Percentiles rank a stretch among this genome's conserved stretches.
Evolutionary conservation across 1,284 basidiomycete genomes (phyloP).

Genomic region (Omphalotus olearius): DNA sequence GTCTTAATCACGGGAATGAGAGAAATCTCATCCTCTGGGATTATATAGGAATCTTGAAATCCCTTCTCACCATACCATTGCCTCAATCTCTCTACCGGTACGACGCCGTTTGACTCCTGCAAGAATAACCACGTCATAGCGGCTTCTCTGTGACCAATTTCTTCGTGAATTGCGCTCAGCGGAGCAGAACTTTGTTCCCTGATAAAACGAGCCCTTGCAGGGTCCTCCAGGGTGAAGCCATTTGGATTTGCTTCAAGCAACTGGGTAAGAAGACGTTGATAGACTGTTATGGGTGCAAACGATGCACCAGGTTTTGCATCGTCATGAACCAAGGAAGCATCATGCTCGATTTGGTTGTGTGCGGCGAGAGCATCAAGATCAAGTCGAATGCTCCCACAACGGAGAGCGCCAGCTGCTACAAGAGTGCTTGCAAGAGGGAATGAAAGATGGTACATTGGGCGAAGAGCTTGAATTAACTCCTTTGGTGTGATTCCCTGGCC

Average conservation of each 20-base stretch:
- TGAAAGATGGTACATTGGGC: conserved; percentile 11
- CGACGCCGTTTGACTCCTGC: conserved; percentile 1
- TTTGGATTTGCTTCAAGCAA: neutral
- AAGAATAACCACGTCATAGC: conserved; percentile 6
- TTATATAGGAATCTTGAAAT: conserved; percentile 3
- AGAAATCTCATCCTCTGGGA: conserved; percentile 2
- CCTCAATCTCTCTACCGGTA: neutral
- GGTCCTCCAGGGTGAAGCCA: conserved; percentile 2
- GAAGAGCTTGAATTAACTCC: conserved; percentile 3
- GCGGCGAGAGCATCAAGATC: conserved; percentile 10
- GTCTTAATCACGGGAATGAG: neutral
- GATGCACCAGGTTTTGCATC: conserved; percentile 29
- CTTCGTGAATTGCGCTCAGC: conserved; percentile 3
- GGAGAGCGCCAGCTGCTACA: conserved; percentile 8
- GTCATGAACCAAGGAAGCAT: conserved; percentile 43
- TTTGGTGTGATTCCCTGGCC: conserved; percentile 10
- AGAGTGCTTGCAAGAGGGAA: conserved; percentile 13
- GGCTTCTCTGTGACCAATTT: conserved; percentile 9
- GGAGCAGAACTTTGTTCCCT: neutral
- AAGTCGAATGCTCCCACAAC: conserved; percentile 6
- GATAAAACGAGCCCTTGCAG: neutral
- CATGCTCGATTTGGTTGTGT: conserved; percentile 18
- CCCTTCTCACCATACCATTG: conserved; percentile 4
- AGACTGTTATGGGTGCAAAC: conserved; percentile 31
- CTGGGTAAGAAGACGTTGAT: neutral